Evolutionary conservation across 129 eudicot genomes (phyloP).

Genomic region (Chrysanthemum lavandulifolium): DNA sequence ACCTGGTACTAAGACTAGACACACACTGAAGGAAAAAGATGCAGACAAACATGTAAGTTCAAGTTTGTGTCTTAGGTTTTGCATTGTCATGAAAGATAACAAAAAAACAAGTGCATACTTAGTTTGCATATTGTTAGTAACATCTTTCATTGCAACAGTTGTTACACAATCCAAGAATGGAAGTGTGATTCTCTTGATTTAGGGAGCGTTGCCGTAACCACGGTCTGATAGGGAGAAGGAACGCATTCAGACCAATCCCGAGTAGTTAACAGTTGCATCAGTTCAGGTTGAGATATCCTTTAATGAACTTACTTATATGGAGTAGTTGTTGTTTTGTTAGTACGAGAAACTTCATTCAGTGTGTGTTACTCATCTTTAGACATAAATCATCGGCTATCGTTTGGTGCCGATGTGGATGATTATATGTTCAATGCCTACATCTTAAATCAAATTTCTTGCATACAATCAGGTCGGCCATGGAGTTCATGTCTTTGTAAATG

Average conservation of each 20-base stretch:
- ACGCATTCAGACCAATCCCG: slow-evolving; percentile 98
- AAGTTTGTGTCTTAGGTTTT: no score
- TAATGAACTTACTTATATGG: background rate
- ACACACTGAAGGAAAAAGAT: no score
- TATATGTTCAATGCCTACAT: background rate
- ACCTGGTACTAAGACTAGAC: no score
- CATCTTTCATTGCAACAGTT: no score
- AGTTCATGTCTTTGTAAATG: slow-evolving; percentile 66
- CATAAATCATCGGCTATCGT: no score
- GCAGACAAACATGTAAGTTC: no score
- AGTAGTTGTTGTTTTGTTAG: slow-evolving; percentile 1
- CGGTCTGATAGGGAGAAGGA: slow-evolving; percentile 91
- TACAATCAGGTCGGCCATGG: slow-evolving; percentile 75
- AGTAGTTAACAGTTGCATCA: slow-evolving; percentile 96
- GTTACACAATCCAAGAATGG: no score
- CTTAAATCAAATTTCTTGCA: slow-evolving; percentile 4
- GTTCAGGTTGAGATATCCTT: slow-evolving; percentile 98
- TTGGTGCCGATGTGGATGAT: background rate
- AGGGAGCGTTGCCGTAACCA: no score
- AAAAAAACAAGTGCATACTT: no score
- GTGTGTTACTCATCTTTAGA: background rate
- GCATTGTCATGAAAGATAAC: no score
- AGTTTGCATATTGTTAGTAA: no score
- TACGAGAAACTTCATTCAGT: slow-evolving; percentile 1
- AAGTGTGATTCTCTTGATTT: no score